Evolutionary conservation across 2,329 filamentous ascomycete genomes (phyloP).

Genomic region (Didymella pinodella): DNA sequence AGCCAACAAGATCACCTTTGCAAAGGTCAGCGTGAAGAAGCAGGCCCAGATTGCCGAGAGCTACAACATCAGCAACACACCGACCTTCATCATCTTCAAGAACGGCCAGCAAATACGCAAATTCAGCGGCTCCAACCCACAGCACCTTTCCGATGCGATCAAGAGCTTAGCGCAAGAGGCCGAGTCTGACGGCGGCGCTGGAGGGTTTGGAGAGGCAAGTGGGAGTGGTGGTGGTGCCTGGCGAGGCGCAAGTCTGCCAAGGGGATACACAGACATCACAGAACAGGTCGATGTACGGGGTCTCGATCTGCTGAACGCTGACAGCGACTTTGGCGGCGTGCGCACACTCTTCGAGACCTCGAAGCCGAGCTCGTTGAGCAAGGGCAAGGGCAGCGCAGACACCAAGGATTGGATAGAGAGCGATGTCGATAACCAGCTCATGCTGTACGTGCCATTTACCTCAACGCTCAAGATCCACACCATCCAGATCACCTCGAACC

Average conservation of each 20-base stretch:
- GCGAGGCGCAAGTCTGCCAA: conserved; percentile 77
- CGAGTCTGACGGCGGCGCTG: conserved; percentile 55
- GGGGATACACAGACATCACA: conserved; percentile 84
- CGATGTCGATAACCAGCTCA: conserved; percentile 94
- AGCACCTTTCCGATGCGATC: conserved; percentile 74
- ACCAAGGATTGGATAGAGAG: conserved; percentile 88
- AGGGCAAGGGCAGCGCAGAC: conserved; percentile 59
- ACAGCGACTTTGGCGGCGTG: conserved; percentile 76
- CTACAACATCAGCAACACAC: conserved; percentile 79
- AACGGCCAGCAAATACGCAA: conserved; percentile 72
- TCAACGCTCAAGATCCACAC: conserved; percentile 89
- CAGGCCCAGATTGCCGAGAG: conserved; percentile 76
- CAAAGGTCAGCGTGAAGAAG: conserved; percentile 83
- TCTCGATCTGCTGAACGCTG: conserved; percentile 86
- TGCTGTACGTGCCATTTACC: conserved; percentile 91
- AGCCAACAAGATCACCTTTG: conserved; percentile 78
- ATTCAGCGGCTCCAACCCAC: conserved; percentile 76
- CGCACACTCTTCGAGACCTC: conserved; percentile 74
- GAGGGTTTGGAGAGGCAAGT: conserved; percentile 53
- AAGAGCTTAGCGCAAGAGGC: conserved; percentile 74
- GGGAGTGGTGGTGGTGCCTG: conserved; percentile 64
- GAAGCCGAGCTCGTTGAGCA: conserved; percentile 69
- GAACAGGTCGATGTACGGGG: conserved; percentile 80
- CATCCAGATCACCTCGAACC: conserved; percentile 82
- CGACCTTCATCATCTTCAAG: conserved; percentile 87